Percentiles rank a stretch among this genome's conserved stretches.
Evolutionary conservation across 108 stramenopile species (phyloP).

Genomic region (Cyclotella sp.): DNA sequence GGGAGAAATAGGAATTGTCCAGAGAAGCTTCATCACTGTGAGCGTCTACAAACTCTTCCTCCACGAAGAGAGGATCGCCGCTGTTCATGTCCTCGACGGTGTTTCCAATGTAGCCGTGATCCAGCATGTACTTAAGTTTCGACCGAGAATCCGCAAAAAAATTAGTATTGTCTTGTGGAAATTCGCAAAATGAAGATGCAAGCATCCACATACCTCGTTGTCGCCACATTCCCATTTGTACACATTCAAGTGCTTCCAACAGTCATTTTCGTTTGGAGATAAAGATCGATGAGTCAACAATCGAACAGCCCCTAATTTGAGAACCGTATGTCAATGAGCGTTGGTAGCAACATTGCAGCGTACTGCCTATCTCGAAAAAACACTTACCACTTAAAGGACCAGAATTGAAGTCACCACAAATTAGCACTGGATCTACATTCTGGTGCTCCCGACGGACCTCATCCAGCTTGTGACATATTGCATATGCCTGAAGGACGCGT

Average conservation of each 20-base stretch:
- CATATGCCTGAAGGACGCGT: slow-evolving; percentile 66
- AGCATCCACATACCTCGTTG: slow-evolving; percentile 16
- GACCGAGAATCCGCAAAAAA: too few species aligned
- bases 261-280: slow-evolving; percentile 47
- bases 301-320: slow-evolving; percentile 41
- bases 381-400: slow-evolving; percentile 55
- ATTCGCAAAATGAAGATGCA: neutral
- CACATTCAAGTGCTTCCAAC: slow-evolving; percentile 63
- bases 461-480: slow-evolving; percentile 59
- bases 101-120: slow-evolving; percentile 39
- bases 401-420: slow-evolving; percentile 67
- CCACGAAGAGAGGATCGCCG: slow-evolving; percentile 21
- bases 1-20: slow-evolving; percentile 17
- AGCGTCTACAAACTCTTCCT: slow-evolving; percentile 28
- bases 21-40: slow-evolving; percentile 29
- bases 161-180: neutral
- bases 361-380: neutral
- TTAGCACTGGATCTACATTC: slow-evolving; percentile 22
- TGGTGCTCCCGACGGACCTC: slow-evolving; percentile 37
- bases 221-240: slow-evolving; percentile 65
- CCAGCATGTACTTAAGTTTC: slow-evolving; percentile 26
- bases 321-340: neutral
- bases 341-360: neutral
- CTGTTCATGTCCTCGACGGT: slow-evolving; percentile 3
- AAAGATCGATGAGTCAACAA: slow-evolving; percentile 55